phyloP scores from a whole-genome alignment of 805 yeast species.

The Saccharomycopsis fibuligera region DNA sequence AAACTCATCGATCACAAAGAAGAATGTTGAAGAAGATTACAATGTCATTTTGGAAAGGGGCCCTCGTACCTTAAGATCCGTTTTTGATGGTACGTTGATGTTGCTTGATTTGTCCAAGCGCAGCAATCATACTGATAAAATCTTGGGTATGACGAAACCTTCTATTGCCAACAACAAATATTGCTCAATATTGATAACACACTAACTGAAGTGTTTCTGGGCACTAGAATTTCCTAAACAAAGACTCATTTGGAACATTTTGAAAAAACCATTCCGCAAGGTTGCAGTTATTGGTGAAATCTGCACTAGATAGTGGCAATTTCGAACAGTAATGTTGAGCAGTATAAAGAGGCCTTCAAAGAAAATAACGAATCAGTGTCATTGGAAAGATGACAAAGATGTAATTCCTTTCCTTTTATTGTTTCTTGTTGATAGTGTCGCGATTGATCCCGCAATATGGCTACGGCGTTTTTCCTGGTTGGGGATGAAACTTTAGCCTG shows the following conservation, averaged over 20 bases:
- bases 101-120: conserved; percentile 51
- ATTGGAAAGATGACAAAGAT: too few species aligned
- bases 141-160: conserved; percentile 51
- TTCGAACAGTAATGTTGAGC: too few species aligned
- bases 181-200: conserved; percentile 41
- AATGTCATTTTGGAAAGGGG: conserved; percentile 65
- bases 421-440: too few species aligned
- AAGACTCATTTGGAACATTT: conserved; percentile 39
- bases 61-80: conserved; percentile 84
- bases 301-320: too few species aligned
- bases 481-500: too few species aligned
- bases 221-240: conserved; percentile 35
- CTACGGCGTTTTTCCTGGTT: too few species aligned
- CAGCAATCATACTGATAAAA: conserved; percentile 41
- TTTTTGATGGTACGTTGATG: conserved; percentile 67
- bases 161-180: conserved; percentile 71
- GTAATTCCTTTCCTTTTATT: too few species aligned
- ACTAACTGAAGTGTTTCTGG: conserved; percentile 50
- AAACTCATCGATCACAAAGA: conserved; percentile 20
- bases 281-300: too few species aligned
- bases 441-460: too few species aligned
- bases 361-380: too few species aligned
- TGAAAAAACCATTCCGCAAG: conserved; percentile 34
- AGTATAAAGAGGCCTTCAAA: too few species aligned
- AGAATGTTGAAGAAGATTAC: conserved; percentile 6